These are phyloP conservation scores for Sugiyamaella qingdaonensis DNA, from an alignment of 805 yeast genomes.

Conservation along the genomic window DNA sequence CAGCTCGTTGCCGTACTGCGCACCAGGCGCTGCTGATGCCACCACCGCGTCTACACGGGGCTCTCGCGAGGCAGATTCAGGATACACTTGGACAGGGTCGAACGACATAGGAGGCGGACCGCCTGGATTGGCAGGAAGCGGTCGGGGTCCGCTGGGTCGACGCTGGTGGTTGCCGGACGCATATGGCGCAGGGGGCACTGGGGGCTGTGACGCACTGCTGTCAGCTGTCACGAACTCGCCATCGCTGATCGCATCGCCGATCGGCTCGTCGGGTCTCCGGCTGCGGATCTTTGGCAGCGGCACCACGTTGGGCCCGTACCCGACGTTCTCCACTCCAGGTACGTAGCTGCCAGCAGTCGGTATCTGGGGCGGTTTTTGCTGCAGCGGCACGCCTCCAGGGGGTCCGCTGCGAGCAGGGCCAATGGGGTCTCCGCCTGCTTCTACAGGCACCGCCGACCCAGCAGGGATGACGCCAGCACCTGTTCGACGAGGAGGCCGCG, in stretches of 20 bases:
- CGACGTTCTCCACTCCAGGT: constrained; percentile 21
- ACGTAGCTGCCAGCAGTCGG: constrained; percentile 29
- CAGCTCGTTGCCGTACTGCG: too few species aligned
- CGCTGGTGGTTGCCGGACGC: constrained; percentile 2
- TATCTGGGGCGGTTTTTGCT: not conserved
- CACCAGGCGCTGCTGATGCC: too few species aligned
- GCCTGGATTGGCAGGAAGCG: constrained; percentile 1
- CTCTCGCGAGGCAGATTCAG: not conserved
- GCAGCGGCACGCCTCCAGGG: not conserved
- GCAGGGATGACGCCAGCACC: not conserved
- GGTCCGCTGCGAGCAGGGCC: not conserved
- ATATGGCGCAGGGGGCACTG: not conserved
- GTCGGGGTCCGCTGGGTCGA: constrained; percentile 11
- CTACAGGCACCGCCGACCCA: not conserved
- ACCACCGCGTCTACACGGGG: too few species aligned
- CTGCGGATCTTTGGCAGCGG: constrained; percentile 27
- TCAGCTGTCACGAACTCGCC: too few species aligned
- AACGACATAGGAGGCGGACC: not conserved
- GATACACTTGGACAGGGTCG: not conserved
- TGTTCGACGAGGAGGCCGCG: not conserved
- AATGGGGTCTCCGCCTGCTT: not conserved
- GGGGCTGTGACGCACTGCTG: not conserved
- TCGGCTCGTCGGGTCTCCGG: not conserved
- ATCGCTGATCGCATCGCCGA: not conserved
- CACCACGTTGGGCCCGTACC: constrained; percentile 30